phyloP scores from a whole-genome alignment of 805 yeast genomes.

The Metschnikowia chrysomelidarum region DNA sequence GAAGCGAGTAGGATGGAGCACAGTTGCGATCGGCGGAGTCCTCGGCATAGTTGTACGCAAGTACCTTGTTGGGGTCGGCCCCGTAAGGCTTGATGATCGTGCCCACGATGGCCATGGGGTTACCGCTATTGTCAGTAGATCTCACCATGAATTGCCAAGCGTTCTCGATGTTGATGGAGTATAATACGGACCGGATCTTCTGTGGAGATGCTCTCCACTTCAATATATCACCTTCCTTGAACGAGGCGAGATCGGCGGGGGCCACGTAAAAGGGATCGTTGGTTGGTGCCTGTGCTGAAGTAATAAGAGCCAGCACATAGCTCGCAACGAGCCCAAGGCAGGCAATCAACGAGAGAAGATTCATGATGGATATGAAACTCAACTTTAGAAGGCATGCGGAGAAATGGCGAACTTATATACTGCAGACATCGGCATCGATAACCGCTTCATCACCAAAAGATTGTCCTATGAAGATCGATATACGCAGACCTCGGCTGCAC shows the following conservation, averaged over 20 bases:
- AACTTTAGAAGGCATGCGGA: too few relatives aligned
- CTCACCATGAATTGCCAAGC: conserved; percentile 25
- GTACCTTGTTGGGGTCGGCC: conserved; percentile 22
- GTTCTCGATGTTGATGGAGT: conserved; percentile 5
- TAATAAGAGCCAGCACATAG: conserved; percentile 1
- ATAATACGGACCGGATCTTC: conserved; percentile 10
- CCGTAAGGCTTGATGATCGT: conserved; percentile 23
- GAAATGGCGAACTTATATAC: too few relatives aligned
- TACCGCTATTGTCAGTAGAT: conserved; percentile 20
- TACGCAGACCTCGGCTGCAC: too few relatives aligned
- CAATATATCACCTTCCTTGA: conserved; percentile 11
- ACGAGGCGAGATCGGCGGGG: conserved; percentile 9
- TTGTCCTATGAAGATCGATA: too few relatives aligned
- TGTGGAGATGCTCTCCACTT: conserved; percentile 9
- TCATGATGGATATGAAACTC: too few relatives aligned
- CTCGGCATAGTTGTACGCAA: conserved; percentile 21
- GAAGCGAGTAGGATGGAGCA: conserved; percentile 22
- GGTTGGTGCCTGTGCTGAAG: not conserved
- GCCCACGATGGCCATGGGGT: conserved; percentile 22
- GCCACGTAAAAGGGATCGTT: conserved; percentile 11
- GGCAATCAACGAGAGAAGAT: conserved; percentile 2
- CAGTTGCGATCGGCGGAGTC: conserved; percentile 22
- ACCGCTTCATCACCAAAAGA: too few relatives aligned
- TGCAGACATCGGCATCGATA: too few relatives aligned
- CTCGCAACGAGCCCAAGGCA: conserved; percentile 5